Percentiles rank a stretch among this genome's conserved stretches.
phyloP scores from a whole-genome alignment of 2,329 filamentous ascomycete genomes.

The Colletotrichum melonis region DNA sequence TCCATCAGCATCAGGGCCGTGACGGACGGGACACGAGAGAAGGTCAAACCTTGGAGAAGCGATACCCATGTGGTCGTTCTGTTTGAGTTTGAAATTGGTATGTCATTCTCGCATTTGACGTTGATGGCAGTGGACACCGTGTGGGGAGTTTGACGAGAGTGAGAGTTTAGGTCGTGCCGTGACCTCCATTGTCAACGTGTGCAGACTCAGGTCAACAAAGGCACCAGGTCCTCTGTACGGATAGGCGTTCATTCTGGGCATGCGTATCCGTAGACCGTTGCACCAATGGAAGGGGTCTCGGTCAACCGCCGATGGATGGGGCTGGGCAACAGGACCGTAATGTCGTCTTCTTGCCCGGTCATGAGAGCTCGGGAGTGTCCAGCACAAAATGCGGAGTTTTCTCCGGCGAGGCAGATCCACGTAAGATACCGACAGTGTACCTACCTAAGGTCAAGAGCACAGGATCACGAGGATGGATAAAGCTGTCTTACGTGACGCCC shows the following conservation, averaged over 20 bases:
- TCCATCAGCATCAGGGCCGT: neutral
- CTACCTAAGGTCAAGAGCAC: neutral
- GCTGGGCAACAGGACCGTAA: neutral
- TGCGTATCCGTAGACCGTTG: neutral
- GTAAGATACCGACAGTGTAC: no score
- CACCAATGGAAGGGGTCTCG: neutral
- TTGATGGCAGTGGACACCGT: neutral
- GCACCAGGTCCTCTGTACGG: no score
- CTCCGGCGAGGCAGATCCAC: slow-evolving; percentile 5
- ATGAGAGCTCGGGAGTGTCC: slow-evolving; percentile 23
- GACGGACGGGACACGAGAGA: no score
- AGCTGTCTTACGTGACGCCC: neutral
- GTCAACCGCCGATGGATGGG: slow-evolving; percentile 13
- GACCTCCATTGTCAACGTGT: neutral
- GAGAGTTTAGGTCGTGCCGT: neutral
- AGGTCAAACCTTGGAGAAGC: neutral
- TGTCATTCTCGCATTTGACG: neutral
- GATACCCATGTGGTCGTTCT: neutral
- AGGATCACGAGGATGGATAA: neutral
- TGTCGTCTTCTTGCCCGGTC: neutral
- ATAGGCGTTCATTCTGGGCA: no score
- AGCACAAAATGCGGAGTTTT: slow-evolving; percentile 26
- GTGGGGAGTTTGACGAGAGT: neutral
- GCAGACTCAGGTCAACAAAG: neutral
- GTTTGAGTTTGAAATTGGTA: neutral